Percentiles rank a stretch among this genome's conserved stretches.
Conservation (phyloP, 352 stramenopile genomes). For the Phytophthora vignae region DNA sequence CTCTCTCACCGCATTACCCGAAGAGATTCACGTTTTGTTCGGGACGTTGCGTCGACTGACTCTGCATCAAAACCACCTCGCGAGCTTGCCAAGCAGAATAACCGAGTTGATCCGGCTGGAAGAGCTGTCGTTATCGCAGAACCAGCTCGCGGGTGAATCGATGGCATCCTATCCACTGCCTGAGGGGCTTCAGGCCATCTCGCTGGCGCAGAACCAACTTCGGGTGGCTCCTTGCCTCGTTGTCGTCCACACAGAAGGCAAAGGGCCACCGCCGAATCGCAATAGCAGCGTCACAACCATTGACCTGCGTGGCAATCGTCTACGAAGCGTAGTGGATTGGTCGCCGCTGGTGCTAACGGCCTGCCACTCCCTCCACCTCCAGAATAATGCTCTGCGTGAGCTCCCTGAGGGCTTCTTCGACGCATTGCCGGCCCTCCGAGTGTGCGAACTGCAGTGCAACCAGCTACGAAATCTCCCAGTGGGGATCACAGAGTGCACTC, state of each 20-base stretch:
- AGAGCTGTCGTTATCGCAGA: constrained; percentile 34
- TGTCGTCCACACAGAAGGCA: constrained; percentile 25
- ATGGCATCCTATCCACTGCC: constrained; percentile 34
- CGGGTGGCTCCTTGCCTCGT: constrained; percentile 31
- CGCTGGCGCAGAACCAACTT: constrained; percentile 56
- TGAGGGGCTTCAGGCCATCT: constrained; percentile 20
- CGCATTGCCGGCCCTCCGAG: constrained; percentile 39
- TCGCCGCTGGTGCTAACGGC: constrained; percentile 28
- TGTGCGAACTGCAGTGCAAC: constrained; percentile 58
- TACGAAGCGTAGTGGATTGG: constrained; percentile 33
- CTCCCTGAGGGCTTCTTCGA: constrained; percentile 56
- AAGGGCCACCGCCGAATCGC: constrained; percentile 9
- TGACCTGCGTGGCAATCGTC: constrained; percentile 39
- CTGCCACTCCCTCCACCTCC: constrained; percentile 56
- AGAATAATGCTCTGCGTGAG: constrained; percentile 53
- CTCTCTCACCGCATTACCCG: constrained; percentile 41
- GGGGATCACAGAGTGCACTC: constrained; percentile 40
- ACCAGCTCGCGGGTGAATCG: constrained; percentile 30
- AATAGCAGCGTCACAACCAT: constrained; percentile 37
- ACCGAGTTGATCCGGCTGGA: constrained; percentile 38
- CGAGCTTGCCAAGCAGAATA: constrained; percentile 43
- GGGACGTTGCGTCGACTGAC: constrained; percentile 39
- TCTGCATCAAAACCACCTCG: constrained; percentile 58
- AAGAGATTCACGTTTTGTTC: constrained; percentile 44
- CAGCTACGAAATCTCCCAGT: constrained; percentile 42